Evolutionary conservation across 805 yeast genomes (phyloP).

Genomic region (Scheffersomyces ergatensis): DNA sequence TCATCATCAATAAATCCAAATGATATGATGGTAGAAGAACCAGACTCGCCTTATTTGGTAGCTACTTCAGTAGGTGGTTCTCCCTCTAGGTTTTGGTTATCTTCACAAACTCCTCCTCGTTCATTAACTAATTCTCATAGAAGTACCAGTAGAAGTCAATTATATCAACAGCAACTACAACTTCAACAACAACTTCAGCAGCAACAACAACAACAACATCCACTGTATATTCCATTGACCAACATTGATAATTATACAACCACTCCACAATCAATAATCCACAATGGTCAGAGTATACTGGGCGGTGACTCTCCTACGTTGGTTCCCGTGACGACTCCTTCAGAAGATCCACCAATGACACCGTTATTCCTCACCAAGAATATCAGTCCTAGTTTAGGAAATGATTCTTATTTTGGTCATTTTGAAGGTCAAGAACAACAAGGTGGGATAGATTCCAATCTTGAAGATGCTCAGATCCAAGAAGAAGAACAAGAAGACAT

Average conservation of each 20-base stretch:
- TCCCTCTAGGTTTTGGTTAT: constrained; percentile 53
- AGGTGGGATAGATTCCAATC: background rate
- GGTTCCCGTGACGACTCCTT: constrained; percentile 42
- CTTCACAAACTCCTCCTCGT: constrained; percentile 53
- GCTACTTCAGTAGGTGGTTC: constrained; percentile 55
- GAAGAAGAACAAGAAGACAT: too few species aligned
- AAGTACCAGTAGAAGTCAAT: constrained; percentile 16
- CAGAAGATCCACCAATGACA: constrained; percentile 43
- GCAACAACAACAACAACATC: constrained; percentile 6
- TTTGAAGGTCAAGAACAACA: background rate
- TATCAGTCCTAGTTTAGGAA: background rate
- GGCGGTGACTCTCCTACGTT: constrained; percentile 27
- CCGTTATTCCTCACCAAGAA: constrained; percentile 28
- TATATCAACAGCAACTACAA: constrained; percentile 12
- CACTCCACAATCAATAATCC: background rate
- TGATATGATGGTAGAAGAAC: constrained; percentile 12
- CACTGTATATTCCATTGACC: background rate
- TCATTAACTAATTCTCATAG: constrained; percentile 16
- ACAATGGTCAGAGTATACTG: constrained; percentile 5
- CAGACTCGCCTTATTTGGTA: constrained; percentile 52
- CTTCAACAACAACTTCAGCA: constrained; percentile 17
- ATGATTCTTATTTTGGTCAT: background rate
- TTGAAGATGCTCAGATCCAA: background rate
- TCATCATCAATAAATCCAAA: constrained; percentile 1
- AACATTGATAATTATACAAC: constrained; percentile 1